Conservation (phyloP, 1,139 yeast genomes). For the Pichia inconspicua region DNA sequence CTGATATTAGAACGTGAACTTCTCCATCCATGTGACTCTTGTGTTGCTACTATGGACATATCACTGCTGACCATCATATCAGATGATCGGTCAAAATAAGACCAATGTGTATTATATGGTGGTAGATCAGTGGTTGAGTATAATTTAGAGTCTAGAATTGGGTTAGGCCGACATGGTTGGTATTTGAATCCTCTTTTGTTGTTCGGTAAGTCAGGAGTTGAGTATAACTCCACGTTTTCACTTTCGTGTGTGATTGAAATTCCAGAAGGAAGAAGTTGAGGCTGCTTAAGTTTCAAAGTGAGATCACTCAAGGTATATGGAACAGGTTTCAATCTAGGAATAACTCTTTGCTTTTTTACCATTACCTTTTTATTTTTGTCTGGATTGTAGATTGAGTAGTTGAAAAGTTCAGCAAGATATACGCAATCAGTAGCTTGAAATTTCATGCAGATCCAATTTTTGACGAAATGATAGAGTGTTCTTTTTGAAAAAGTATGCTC, state of each 20-base stretch:
- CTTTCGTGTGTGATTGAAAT: slow-evolving; percentile 78
- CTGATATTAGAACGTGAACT: slow-evolving; percentile 70
- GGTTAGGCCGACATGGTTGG: slow-evolving; percentile 69
- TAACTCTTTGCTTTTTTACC: slow-evolving; percentile 15
- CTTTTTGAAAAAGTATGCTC: neutral
- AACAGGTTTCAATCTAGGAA: slow-evolving; percentile 28
- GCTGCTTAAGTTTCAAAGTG: slow-evolving; percentile 16
- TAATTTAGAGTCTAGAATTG: slow-evolving; percentile 48
- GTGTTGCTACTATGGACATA: slow-evolving; percentile 36
- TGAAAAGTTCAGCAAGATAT: no score
- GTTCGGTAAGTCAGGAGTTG: slow-evolving; percentile 68
- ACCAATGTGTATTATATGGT: slow-evolving; percentile 56
- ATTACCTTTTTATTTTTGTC: neutral
- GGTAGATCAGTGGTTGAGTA: slow-evolving; percentile 72
- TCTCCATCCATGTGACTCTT: slow-evolving; percentile 67
- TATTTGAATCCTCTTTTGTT: slow-evolving; percentile 80
- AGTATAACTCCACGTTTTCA: slow-evolving; percentile 27
- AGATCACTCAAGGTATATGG: slow-evolving; percentile 27
- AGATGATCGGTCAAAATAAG: slow-evolving; percentile 65
- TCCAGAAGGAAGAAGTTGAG: slow-evolving; percentile 33
- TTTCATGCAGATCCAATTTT: neutral
- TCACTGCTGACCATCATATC: slow-evolving; percentile 45
- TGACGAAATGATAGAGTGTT: no score
- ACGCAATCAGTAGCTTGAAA: neutral
- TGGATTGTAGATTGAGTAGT: neutral